Percentiles rank a stretch among this genome's conserved stretches.
phyloP scores from a whole-genome alignment of 176 grass and related monocot genomes.

The maize (Zea mays) region Zm-B73-REFERENCE-NAM-5.0 NC_050098.1:175076501-175077000 shows the following conservation, averaged over 20 bases:
- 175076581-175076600: neutral
- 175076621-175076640: neutral
- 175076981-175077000: slow-evolving; percentile 39
- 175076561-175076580: slow-evolving; percentile 81
- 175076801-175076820: slow-evolving; percentile 87
- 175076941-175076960: slow-evolving; percentile 84
- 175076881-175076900: neutral
- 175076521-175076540: slow-evolving; percentile 92
- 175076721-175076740: slow-evolving; percentile 78
- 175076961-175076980: slow-evolving; percentile 74
- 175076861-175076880: slow-evolving; percentile 6
- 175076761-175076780: slow-evolving; percentile 97
- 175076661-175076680: slow-evolving; percentile 96
- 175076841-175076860: neutral
- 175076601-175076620: neutral
- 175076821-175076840: slow-evolving; percentile 57
- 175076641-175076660: slow-evolving; percentile 53
- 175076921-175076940: slow-evolving; percentile 97
- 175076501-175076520: slow-evolving; percentile 63
- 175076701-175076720: slow-evolving; percentile 80
- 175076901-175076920: slow-evolving; percentile 90
- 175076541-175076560: slow-evolving; percentile 90
- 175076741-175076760: slow-evolving; percentile 98
- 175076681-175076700: slow-evolving; percentile 92
- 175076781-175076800: slow-evolving; percentile 95